These are phyloP conservation scores for Oldenlandia corymbosa DNA, from an alignment of 257 asterid species.

Conservation along the genomic window DNA sequence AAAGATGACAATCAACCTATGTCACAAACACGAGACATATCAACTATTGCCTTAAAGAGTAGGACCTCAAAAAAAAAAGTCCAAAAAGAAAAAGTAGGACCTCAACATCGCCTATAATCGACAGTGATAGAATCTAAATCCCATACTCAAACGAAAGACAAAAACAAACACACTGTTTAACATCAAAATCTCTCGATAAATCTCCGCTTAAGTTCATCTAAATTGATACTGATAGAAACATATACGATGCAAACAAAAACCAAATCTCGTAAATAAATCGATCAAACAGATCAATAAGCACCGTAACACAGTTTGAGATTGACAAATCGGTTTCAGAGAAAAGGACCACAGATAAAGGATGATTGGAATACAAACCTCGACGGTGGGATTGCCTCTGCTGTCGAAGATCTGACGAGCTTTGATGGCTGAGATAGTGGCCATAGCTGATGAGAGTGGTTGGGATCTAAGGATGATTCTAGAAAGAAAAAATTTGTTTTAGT, in stretches of 20 bases:
- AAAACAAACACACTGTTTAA: background rate
- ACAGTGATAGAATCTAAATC: background rate
- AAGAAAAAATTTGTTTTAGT: background rate
- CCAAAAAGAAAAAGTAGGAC: no score
- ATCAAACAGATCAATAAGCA: conserved; percentile 4
- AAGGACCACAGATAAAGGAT: background rate
- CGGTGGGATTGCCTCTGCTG: conserved; percentile 87
- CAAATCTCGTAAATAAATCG: background rate
- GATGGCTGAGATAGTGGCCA: conserved; percentile 57
- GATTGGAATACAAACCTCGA: conserved; percentile 47
- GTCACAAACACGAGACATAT: background rate
- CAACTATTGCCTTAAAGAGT: background rate
- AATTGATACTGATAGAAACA: no score
- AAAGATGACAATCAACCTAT: conserved; percentile 64
- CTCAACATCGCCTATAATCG: background rate
- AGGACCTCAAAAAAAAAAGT: background rate
- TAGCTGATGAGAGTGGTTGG: conserved; percentile 16
- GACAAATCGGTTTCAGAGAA: background rate
- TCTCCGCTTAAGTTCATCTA: no score
- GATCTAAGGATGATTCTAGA: background rate
- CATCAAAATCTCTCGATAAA: no score
- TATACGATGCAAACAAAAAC: no score
- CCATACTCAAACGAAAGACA: background rate
- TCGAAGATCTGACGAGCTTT: conserved; percentile 87
- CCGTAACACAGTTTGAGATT: background rate